Conservation (phyloP, 257 asterid species). For the Penstemon barbatus region DNA sequence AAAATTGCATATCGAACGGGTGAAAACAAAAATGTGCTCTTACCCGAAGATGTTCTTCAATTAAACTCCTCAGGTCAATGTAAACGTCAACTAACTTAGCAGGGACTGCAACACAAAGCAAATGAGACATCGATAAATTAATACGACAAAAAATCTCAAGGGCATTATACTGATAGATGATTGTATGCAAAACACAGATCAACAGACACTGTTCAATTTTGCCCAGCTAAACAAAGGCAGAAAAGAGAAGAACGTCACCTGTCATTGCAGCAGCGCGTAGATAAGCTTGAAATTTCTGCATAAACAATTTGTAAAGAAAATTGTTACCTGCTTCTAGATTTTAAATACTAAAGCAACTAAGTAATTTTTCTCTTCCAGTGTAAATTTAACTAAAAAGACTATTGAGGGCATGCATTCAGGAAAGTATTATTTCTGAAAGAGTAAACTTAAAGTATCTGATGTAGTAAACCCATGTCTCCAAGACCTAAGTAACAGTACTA, state of each 20-base stretch:
- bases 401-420: background rate
- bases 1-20: background rate
- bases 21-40: slow-evolving; percentile 31
- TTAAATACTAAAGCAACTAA: background rate
- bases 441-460: no score
- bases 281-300: slow-evolving; percentile 69
- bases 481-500: background rate
- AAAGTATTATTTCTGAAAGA: no score
- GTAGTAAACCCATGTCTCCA: no score
- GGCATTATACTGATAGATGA: background rate
- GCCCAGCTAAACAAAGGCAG: slow-evolving; percentile 10
- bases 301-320: slow-evolving; percentile 20
- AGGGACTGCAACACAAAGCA: slow-evolving; percentile 52
- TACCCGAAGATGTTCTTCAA: slow-evolving; percentile 86
- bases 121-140: slow-evolving; percentile 15
- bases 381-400: slow-evolving; percentile 2
- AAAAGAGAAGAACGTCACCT: slow-evolving; percentile 41
- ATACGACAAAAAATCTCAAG: background rate
- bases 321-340: slow-evolving; percentile 21
- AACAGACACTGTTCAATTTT: slow-evolving; percentile 1
- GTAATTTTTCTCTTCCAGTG: background rate
- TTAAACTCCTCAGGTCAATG: slow-evolving; percentile 67
- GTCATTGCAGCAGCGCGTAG: slow-evolving; percentile 58
- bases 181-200: background rate
- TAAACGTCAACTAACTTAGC: slow-evolving; percentile 71